Base-by-base conservation (phyloP, 257 asterid genomes). In the Agastache rugosa region DNA sequence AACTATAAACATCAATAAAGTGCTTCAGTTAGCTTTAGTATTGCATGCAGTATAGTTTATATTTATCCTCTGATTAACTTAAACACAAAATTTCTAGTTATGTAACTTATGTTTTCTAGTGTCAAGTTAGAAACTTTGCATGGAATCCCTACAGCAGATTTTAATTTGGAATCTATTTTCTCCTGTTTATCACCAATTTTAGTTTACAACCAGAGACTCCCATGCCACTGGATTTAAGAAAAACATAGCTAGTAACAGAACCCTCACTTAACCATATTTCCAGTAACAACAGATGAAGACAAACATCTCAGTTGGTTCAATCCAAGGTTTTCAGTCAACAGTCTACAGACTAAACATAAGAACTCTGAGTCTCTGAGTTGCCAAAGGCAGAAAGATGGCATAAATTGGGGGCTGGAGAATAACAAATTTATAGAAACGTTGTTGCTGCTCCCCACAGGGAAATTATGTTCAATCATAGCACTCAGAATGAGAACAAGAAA, bases 1-100 rank as follows among this genome's bases (percentile, higher is more conserved):
- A 67, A 45, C 72, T 67, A 67, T 29, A 47, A 25, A n/a, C 47
- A 50, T 50, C 29, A 69, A 51, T 27, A 29, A 29, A 68, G 62
- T 17, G 14, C 9, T 47, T 69, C 29, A 47, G 9, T 29, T 17
- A n/a, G 42, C 15, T 25, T 69, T 27, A 67, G 23, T n/a, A 20
- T 67, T 27, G 27, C 45, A 47, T 0, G 10, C 59, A 42, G 31
- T 27, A 17, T 67, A 47, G 16, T 12, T 67, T 10, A 19, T 34
- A 48, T 16, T 16, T 45, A 50, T 20, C 5, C 4, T 31, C 45
- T 31, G 5, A 60, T 31, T 15, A 60, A 31, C 15, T 16, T 25
- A 60, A 29, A 63, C 34, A 37, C 48, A 19, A 19, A 19, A 63
- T 11, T 41, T 25, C 4, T 14, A 17, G 5, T 19, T 39, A n/a